A percentile compares a stretch with the other conserved stretches of the same genome.
Conservation (phyloP, 805 yeast genomes). For the Candida easanensis region DNA sequence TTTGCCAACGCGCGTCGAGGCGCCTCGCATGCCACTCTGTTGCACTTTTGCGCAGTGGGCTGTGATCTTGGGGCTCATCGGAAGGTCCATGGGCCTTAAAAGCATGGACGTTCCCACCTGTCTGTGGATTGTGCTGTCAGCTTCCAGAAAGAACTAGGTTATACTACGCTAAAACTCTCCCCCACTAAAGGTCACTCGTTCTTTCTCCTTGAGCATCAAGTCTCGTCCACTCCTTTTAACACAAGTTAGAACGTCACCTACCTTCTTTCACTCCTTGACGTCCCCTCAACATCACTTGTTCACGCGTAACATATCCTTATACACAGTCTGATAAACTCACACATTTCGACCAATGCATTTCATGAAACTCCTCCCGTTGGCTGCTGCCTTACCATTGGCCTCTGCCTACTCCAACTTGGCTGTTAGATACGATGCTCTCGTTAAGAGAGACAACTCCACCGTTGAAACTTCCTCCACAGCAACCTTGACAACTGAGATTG, state of each 20-base stretch:
- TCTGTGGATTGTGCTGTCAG: neutral
- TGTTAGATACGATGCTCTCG: slow-evolving; percentile 21
- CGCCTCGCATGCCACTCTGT: neutral
- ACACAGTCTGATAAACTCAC: neutral
- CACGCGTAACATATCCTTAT: neutral
- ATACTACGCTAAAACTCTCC: neutral
- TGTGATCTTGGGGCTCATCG: neutral
- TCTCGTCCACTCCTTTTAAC: slow-evolving; percentile 30
- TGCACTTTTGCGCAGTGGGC: neutral
- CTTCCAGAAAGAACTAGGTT: neutral
- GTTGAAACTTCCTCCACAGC: slow-evolving; percentile 4
- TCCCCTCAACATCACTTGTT: neutral
- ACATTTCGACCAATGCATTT: slow-evolving; percentile 14
- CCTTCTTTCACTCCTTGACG: slow-evolving; percentile 1
- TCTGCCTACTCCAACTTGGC: slow-evolving; percentile 26
- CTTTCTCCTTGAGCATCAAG: slow-evolving; percentile 18
- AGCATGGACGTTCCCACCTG: neutral
- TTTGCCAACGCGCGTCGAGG: slow-evolving; percentile 11
- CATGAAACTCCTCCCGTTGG: slow-evolving; percentile 13
- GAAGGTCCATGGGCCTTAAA: neutral
- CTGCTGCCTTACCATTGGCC: slow-evolving; percentile 14
- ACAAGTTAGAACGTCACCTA: neutral
- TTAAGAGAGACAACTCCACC: slow-evolving; percentile 22
- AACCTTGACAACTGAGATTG: slow-evolving; percentile 20
- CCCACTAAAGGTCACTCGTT: neutral